Conservation (phyloP, 2,329 filamentous ascomycete species). For the Aspergillus transmontanensis region DNA sequence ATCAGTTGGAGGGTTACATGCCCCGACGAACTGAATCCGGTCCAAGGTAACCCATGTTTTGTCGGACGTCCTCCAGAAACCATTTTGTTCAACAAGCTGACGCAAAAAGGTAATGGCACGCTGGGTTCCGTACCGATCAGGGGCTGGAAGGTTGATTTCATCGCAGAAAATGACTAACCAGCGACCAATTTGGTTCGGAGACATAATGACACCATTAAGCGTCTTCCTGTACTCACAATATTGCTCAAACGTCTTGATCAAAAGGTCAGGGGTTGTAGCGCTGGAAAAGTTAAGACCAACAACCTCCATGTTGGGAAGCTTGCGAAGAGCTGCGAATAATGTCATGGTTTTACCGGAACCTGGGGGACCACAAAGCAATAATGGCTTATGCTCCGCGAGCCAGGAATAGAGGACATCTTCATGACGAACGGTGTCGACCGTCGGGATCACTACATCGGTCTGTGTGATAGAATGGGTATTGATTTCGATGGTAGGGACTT, state of each 20-base stretch:
- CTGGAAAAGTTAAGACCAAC: conserved; percentile 99
- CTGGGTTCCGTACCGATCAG: conserved; percentile 96
- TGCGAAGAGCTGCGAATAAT: conserved; percentile 93
- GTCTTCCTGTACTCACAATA: conserved; percentile 99
- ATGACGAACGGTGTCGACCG: conserved; percentile 93
- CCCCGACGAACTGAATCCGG: conserved; percentile 97
- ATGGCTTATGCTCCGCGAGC: conserved; percentile 97
- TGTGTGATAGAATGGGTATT: conserved; percentile 98
- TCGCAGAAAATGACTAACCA: conserved; percentile 99
- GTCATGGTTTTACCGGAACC: conserved; percentile 99
- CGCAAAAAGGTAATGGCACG: conserved; percentile 95
- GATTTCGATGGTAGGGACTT: conserved; percentile 92
- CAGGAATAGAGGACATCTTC: conserved; percentile 99
- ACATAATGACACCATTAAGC: conserved; percentile 90
- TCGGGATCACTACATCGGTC: conserved; percentile 98
- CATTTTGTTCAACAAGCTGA: conserved; percentile 97
- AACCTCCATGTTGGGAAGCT: conserved; percentile 97
- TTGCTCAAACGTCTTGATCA: conserved; percentile 99
- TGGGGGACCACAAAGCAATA: conserved; percentile 93
- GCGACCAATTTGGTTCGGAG: conserved; percentile 91
- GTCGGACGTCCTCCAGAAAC: conserved; percentile 97
- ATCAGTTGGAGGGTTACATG: conserved; percentile 97
- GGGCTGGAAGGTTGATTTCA: conserved; percentile 97
- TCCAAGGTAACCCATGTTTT: conserved; percentile 98
- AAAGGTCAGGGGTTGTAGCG: conserved; percentile 92